phyloP scores from a whole-genome alignment of 164 flowering plant species.

The Berberis thunbergii region DNA sequence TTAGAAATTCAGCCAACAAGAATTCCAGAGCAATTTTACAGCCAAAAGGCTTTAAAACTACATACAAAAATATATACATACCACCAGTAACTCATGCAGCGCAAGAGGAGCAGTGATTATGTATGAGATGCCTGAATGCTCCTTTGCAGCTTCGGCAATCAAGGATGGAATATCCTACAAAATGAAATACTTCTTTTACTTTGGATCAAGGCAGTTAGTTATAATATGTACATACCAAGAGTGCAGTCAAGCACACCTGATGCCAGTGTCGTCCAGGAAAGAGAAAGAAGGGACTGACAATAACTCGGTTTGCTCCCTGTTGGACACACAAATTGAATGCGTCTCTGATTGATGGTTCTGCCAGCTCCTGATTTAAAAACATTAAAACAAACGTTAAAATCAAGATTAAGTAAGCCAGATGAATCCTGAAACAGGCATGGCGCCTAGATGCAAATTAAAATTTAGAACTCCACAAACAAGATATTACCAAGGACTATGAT shows the following conservation, averaged over 20 bases:
- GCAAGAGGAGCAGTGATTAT: slow-evolving; percentile 89
- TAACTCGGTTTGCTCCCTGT: slow-evolving; percentile 67
- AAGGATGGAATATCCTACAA: slow-evolving; percentile 84
- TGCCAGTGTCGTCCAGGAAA: slow-evolving; percentile 96
- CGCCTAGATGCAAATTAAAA: too few species aligned
- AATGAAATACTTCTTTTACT: not conserved
- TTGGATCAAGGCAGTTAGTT: not conserved
- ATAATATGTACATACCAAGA: not conserved
- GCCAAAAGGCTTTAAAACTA: not conserved
- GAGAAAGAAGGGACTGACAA: slow-evolving; percentile 91
- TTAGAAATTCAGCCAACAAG: not conserved
- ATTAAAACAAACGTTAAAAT: not conserved
- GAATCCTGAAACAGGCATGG: too few species aligned
- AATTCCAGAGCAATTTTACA: not conserved
- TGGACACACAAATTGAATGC: slow-evolving; percentile 66
- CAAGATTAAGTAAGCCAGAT: too few species aligned
- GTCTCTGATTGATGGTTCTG: slow-evolving; percentile 72
- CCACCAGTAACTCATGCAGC: slow-evolving; percentile 74
- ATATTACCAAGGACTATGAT: too few species aligned
- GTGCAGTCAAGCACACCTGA: slow-evolving; percentile 35
- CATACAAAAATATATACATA: slow-evolving; percentile 16
- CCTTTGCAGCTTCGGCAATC: slow-evolving; percentile 88
- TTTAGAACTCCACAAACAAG: too few species aligned
- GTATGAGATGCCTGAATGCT: slow-evolving; percentile 65
- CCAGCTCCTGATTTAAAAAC: slow-evolving; percentile 52